A percentile compares a stretch with the other conserved stretches of the same genome.
phyloP scores from a whole-genome alignment of 73 alveolate genomes.

The Paramecium bursaria region DNA sequence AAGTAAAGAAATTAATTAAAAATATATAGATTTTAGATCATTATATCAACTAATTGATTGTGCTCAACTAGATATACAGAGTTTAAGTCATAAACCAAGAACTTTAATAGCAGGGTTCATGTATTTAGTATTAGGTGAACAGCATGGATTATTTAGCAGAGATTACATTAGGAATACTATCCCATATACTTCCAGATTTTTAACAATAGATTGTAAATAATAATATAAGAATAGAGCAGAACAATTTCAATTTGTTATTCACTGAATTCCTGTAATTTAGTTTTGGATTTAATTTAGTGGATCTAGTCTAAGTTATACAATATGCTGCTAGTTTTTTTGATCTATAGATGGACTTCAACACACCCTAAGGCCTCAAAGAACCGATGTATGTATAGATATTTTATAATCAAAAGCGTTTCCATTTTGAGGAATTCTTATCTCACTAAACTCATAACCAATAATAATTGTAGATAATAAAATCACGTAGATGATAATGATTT shows the following conservation, averaged over 20 bases:
- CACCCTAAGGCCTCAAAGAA: too few relatives aligned
- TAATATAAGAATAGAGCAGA: slow-evolving; percentile 26
- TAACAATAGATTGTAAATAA: slow-evolving; percentile 23
- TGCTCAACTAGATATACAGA: slow-evolving; percentile 21
- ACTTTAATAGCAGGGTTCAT: slow-evolving; percentile 35
- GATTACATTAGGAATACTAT: slow-evolving; percentile 28
- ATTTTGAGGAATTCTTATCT: too few relatives aligned
- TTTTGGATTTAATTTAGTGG: slow-evolving; percentile 56
- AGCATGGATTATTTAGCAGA: slow-evolving; percentile 21
- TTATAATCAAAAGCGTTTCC: too few relatives aligned
- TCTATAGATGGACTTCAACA: too few relatives aligned
- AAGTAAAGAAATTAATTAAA: not conserved
- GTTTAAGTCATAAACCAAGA: slow-evolving; percentile 34
- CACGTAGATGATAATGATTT: too few relatives aligned
- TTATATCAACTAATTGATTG: slow-evolving; percentile 42
- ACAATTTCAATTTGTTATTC: slow-evolving; percentile 17
- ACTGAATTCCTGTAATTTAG: slow-evolving; percentile 38
- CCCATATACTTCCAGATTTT: not conserved
- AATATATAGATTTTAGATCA: slow-evolving; percentile 16
- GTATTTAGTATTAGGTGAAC: slow-evolving; percentile 59
- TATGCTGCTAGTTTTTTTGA: slow-evolving; percentile 10
- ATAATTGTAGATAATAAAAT: too few relatives aligned
- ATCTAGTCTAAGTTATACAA: slow-evolving; percentile 1
- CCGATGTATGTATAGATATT: too few relatives aligned
- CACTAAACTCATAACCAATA: too few relatives aligned